Base-by-base conservation (phyloP, 805 yeast species). In the Blastobotrys parvus region DNA sequence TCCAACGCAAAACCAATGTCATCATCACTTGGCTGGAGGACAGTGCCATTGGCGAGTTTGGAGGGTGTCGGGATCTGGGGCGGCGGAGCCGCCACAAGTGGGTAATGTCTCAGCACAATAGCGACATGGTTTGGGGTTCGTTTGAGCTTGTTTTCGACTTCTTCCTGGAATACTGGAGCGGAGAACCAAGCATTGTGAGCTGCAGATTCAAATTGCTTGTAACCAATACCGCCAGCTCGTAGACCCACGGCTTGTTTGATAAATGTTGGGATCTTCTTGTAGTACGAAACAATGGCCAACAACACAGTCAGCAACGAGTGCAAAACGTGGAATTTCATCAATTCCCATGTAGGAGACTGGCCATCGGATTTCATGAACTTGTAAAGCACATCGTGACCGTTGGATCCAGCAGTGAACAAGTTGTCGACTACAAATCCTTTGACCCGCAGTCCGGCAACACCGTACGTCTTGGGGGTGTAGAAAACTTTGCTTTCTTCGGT, bases 391-490 rank as follows among this genome's bases (percentile, higher is more conserved):
- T 27, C 31, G 20, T 43, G 31, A 10, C 37, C 31, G 15, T 49
- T 49, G 0, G 56, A 44, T 13, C 55, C 57, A 1, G 56, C 45
- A 3, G 47, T 35, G 23, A 52, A 43, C 34, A 52, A 45, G 17
- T 41, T 16, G 18, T 53, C 56, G 18, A 52, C 42, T 30, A 49
- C 40, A 34, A 53, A 50, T 23, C 53, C 54, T 35, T 39, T 45
- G 39, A 39, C 21, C 21, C 23, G 42, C 18, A 43, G 29, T 3
- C 51, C 51, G 3, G 37, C 18, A 7, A 39, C n/a, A 6, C 42
- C 37, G 29, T 36, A 36, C n/a, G 32, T 25, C 23, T 25, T 22
- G 10, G 39, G 39, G 11, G 39, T 23, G 16, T n/a, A 25, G 15
- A 17, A 27, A 4, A n/a, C 21, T 15, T 11, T n/a, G n/a, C n/a